Conservation (phyloP, 345 rosid species). For the Heritiera fomes region DNA sequence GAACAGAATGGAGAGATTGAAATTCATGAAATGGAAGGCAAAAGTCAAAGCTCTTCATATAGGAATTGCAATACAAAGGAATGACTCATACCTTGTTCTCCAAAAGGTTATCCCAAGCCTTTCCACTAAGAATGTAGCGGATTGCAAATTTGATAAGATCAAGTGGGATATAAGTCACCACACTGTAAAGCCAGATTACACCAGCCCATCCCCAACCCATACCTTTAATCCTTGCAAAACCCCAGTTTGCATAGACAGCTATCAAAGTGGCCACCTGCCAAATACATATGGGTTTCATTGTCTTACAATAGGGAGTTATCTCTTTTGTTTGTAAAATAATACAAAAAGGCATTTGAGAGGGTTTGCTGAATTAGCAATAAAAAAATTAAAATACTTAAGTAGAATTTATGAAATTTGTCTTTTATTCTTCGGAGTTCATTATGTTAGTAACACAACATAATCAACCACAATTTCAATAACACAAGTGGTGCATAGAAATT, state of each 20-base stretch:
- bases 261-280: conserved; percentile 69
- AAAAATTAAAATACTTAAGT: too few relatives aligned
- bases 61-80: neutral
- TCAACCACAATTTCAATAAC: too few relatives aligned
- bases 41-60: neutral
- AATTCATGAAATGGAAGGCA: neutral
- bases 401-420: too few relatives aligned
- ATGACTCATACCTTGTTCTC: conserved; percentile 63
- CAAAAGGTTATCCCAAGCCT: conserved; percentile 72
- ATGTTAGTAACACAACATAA: too few relatives aligned
- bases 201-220: conserved; percentile 96
- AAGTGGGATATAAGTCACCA: conserved; percentile 67
- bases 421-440: too few relatives aligned
- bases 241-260: conserved; percentile 82
- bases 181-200: conserved; percentile 77
- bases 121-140: conserved; percentile 69
- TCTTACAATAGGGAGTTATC: neutral
- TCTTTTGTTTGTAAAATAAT: too few relatives aligned
- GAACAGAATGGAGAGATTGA: neutral
- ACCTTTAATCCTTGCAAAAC: conserved; percentile 62
- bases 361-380: too few relatives aligned
- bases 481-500: too few relatives aligned
- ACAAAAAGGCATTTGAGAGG: too few relatives aligned
- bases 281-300: neutral
- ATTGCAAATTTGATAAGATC: conserved; percentile 67